Base-by-base conservation (phyloP, 2,329 filamentous ascomycete species). In the Ceratocystis cubensis region DNA sequence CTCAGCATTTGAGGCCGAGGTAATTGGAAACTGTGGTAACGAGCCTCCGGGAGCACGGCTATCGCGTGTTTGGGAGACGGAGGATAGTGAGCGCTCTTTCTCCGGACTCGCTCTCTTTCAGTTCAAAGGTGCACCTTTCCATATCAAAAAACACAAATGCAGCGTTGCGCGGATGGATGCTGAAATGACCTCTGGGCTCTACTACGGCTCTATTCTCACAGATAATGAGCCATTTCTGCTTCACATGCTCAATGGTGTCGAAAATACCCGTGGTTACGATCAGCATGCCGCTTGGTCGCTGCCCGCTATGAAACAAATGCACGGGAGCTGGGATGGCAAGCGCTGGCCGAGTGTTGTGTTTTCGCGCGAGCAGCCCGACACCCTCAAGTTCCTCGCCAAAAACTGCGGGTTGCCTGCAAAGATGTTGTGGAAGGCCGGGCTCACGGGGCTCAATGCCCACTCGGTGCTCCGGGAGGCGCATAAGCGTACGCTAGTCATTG, bases 21-120 rank as follows among this genome's bases (percentile, higher is more conserved):
- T 63, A 22, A 63, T 63, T n/a, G 22, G 28, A 22, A 63, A 63
- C 61, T 22, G 37, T 5, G 61, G 61, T n/a, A 44, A 63, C n/a
- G 37, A 63, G 22, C 20, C 41, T 30, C 7, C 6, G 13, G 61
- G 41, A 20, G 6, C n/a, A 5, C 8, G 33, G 17, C 37, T 44
- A 13, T 25, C 37, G 4, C 30, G 44, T 10, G 44, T 15, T 1
- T 46, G 61, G 61, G 17, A 41, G 20, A 41, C 15, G 20, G 20
- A 28, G 13, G 30, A 28, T 8, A 17, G 10, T 4, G 22, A 15
- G 37, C 37, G 15, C 10, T 6, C 37, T 10, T 63, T 63, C 7
- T 45, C 61, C 6, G 61, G 61, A 5, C 37, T 63, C 17, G 37
- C 37, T 25, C 37, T 63, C 37, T 45, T 45, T 22, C 61, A 45